Base-by-base conservation (phyloP, 257 asterid species). In the Thymus quinquecostatus region DNA sequence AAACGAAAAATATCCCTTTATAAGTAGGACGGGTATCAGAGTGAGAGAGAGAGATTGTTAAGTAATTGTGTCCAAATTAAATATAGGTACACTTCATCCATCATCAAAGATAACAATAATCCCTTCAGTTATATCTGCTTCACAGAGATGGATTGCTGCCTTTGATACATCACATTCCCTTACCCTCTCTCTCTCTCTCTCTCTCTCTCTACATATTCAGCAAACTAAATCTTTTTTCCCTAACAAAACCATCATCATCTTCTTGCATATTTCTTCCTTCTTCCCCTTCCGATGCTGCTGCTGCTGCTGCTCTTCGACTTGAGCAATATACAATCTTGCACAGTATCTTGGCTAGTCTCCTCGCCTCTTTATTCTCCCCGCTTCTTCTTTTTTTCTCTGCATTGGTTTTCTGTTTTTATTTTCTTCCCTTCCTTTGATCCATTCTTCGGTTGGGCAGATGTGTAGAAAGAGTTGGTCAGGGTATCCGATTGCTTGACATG, bases 401-500 rank as follows among this genome's bases (percentile, higher is more conserved):
- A 45, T 36, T 36, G 40, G 5, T 10, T 76, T 33, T 14, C 7
- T n/a, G 6, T 59, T 60, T 59, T 60, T 49, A 1, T 41, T 40
- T 14, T 45, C 5, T 36, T 13, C 64, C 30, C 13, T 30, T 6
- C 49, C 32, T 12, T 5, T n/a, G 32, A 6, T 21, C 30, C 2
- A 2, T 27, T 32, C 36, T 58, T 56, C 56, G 14, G 73, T 65
- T 50, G 66, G 75, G 59, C 14, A 38, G 64, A 30, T 45, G 60
- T 36, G 5, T 3, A 28, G 49, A 65, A 29, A 7, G 11, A 21
- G 49, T 30, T 29, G 32, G 48, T 77, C 81, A 77, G 51, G 75
- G 82, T 70, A 77, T 58, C 13, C 75, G 60, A 34, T 81, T 75
- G 27, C 67, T 67, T 5, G 83, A 79, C 57, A 66, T 80, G 33